Evolutionary conservation across 495 filamentous ascomycete species (phyloP).

Genomic region (Aspergillus hancockii): DNA sequence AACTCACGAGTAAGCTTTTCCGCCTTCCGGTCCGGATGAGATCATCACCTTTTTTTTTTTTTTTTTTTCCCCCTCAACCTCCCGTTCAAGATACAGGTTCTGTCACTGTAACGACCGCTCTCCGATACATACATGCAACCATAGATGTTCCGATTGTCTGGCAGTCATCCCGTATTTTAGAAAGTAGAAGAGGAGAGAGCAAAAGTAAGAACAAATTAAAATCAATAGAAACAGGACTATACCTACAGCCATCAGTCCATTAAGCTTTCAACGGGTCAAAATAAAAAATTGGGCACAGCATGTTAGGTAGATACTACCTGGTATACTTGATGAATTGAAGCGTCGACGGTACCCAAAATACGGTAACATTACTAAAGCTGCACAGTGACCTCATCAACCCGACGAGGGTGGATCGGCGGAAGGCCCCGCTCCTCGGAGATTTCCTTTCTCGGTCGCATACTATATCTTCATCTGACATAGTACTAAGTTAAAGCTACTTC

Average conservation of each 20-base stretch:
- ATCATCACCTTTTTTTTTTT: conserved; percentile 1
- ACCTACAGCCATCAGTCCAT: not conserved
- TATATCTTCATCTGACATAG: not conserved
- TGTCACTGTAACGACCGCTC: too few relatives aligned
- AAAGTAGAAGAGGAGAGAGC: not conserved
- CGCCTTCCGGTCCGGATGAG: not conserved
- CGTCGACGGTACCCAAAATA: too few relatives aligned
- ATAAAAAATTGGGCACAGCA: not conserved
- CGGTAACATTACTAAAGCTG: not conserved
- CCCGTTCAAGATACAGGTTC: too few relatives aligned
- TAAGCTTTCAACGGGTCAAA: not conserved
- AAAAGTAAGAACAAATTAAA: not conserved
- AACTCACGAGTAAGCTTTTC: not conserved
- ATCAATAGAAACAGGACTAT: not conserved
- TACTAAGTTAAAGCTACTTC: not conserved
- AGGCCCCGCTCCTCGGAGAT: conserved; percentile 16
- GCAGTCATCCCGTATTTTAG: too few relatives aligned
- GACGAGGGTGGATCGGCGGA: conserved; percentile 15
- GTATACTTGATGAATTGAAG: too few relatives aligned
- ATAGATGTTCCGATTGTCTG: too few relatives aligned
- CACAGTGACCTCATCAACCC: conserved; percentile 20
- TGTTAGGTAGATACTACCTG: too few relatives aligned
- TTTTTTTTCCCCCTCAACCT: too few relatives aligned
- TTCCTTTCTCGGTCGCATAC: not conserved
- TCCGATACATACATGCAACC: not conserved